Conservation (phyloP, 306 rosid genomes). For the Rosa lucieae region DNA sequence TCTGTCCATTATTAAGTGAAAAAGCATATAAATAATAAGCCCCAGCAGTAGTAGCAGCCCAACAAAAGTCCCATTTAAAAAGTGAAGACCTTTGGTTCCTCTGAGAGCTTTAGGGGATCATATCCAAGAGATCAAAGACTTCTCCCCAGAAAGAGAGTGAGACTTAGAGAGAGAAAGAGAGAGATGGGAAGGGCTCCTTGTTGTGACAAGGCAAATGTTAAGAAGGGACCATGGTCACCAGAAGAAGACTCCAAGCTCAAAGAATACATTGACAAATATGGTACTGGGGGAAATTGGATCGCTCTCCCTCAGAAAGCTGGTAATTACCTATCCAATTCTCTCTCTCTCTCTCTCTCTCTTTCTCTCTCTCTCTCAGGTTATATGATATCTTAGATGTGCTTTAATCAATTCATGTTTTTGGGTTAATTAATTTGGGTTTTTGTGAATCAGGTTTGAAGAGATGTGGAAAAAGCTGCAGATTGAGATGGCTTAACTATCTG, state of each 20-base stretch:
- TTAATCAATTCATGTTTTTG: not conserved
- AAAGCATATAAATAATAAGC: constrained; percentile 11
- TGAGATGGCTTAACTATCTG: constrained; percentile 95
- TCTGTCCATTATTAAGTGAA: constrained; percentile 32
- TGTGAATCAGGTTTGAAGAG: constrained; percentile 71
- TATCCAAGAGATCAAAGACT: constrained; percentile 20
- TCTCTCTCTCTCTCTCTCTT: not conserved
- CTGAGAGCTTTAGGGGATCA: constrained; percentile 9
- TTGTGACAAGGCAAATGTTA: constrained; percentile 94
- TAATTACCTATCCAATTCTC: constrained; percentile 18
- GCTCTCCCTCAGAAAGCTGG: constrained; percentile 96
- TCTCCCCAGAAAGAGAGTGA: constrained; percentile 5
- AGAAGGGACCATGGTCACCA: constrained; percentile 98
- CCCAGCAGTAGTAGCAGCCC: constrained; percentile 20
- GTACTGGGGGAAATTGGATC: constrained; percentile 97
- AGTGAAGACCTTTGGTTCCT: constrained; percentile 47
- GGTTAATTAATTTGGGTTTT: not conserved
- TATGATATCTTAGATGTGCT: not conserved
- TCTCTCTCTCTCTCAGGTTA: not conserved
- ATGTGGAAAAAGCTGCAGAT: constrained; percentile 94
- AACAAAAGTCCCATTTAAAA: constrained; percentile 38
- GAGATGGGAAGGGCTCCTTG: constrained; percentile 98
- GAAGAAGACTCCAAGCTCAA: constrained; percentile 89
- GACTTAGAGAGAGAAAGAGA: constrained; percentile 24
- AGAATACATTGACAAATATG: constrained; percentile 68